Evolutionary conservation across 1,139 yeast genomes (phyloP), one percentile per base, ranked within the genome.

Genomic region (Magnusiomyces clavatus): DNA sequence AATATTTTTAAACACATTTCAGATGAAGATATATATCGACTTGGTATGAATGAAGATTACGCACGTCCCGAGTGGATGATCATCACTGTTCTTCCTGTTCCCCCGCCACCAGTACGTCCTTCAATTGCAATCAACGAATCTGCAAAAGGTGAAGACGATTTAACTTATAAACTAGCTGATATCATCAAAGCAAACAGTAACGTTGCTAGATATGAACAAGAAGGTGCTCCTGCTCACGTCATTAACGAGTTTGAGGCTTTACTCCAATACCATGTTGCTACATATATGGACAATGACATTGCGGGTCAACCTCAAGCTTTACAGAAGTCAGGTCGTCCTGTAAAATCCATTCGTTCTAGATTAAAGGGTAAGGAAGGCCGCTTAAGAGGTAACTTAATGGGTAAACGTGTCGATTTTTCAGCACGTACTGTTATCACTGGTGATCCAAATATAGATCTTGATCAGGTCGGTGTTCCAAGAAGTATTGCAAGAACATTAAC

Each of bases 231-330:
- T 12, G 97, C 94, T 62, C 98, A 94, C 69, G 97, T 94, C 49
- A 85, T 92, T 60, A 87, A 88, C 67, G 99, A 94, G 71, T 92
- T 94, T 65, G 98, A 94, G 68, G 86, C 96, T 44, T 78, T 94
- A 61, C 76, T 94, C 56, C 99, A 94, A 67, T 94, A 89, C 70
- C 98, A 92, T 65, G 97, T 94, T 49, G 98, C 99, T n/a, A 92
- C 99, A 1, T 92, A 92, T 69, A 92, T 92, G 99, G 98, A 92
- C 72, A 92, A 92, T 67, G 98, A 92, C 73, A 92, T 92, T 71
- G 98, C 98, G n/a, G 98, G 99, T 57, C 98, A 92, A 72, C 99
- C 98, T 0, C 98, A 92, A 70, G 98, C 99, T 42, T 78, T 92
- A 58, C 99, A 94, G 68, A 94, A 94, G 71, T 88, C 97, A 49